Conservation (phyloP, 2,329 filamentous ascomycete genomes). For the Nigrospora osmanthi region DNA sequence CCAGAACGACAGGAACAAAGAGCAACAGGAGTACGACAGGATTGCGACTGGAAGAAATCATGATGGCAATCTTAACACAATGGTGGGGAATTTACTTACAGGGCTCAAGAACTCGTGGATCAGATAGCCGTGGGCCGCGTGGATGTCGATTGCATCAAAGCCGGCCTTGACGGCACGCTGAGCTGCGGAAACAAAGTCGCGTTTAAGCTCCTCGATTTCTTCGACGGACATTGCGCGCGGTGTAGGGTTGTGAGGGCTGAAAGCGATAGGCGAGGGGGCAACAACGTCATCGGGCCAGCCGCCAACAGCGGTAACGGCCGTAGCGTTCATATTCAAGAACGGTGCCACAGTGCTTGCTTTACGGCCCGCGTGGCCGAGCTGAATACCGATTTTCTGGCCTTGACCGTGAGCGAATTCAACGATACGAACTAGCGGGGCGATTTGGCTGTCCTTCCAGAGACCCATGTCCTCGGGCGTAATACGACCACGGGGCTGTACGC, state of each 20-base stretch:
- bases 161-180: conserved; percentile 34
- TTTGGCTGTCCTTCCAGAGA: conserved; percentile 79
- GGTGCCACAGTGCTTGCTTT: conserved; percentile 27
- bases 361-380: conserved; percentile 56
- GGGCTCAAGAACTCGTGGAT: conserved; percentile 64
- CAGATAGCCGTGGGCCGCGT: conserved; percentile 74
- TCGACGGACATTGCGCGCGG: conserved; percentile 50
- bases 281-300: conserved; percentile 42
- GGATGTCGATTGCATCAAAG: conserved; percentile 62
- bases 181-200: conserved; percentile 27
- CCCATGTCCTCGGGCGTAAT: conserved; percentile 77
- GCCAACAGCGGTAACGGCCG: conserved; percentile 19
- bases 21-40: no score
- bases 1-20: no score
- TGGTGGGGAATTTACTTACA: no score
- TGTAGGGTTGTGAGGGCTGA: conserved; percentile 45
- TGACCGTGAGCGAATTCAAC: conserved; percentile 47
- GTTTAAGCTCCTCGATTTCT: conserved; percentile 25
- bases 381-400: conserved; percentile 60
- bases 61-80: no score
- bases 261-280: conserved; percentile 42
- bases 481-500: conserved; percentile 67
- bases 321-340: conserved; percentile 17
- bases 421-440: conserved; percentile 61
- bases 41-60: no score